Conservation (phyloP, 2,329 filamentous ascomycete species). For the Boeremia lycopersici region DNA sequence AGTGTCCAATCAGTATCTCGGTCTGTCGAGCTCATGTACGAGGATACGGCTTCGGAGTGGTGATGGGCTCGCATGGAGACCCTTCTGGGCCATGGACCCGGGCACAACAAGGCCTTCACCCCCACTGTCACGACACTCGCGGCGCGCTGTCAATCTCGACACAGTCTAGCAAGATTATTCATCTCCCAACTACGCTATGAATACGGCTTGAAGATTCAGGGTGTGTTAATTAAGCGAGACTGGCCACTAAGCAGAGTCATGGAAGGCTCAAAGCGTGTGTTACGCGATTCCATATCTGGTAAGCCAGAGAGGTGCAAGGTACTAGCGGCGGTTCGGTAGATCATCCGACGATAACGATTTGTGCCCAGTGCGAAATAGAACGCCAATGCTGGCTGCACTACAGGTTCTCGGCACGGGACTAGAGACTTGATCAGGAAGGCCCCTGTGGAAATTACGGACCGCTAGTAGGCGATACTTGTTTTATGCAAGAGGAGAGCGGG, state of each 20-base stretch:
- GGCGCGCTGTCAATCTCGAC: neutral
- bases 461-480: neutral
- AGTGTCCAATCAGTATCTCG: constrained; percentile 2
- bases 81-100: neutral
- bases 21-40: neutral
- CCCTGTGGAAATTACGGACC: constrained; percentile 6
- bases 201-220: neutral
- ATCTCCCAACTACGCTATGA: neutral
- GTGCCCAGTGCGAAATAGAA: neutral
- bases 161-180: neutral
- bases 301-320: neutral
- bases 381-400: neutral
- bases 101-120: neutral
- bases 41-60: neutral
- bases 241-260: neutral
- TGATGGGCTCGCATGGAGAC: neutral
- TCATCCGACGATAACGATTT: constrained; percentile 4
- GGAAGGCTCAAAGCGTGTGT: neutral
- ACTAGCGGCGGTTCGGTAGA: constrained; percentile 8
- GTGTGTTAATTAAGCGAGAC: neutral
- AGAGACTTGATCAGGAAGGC: constrained; percentile 8
- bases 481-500: neutral
- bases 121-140: neutral
- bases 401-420: neutral
- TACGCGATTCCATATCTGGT: neutral